Evolutionary conservation across 257 asterid species (phyloP).

Genomic region (Perilla frutescens): DNA sequence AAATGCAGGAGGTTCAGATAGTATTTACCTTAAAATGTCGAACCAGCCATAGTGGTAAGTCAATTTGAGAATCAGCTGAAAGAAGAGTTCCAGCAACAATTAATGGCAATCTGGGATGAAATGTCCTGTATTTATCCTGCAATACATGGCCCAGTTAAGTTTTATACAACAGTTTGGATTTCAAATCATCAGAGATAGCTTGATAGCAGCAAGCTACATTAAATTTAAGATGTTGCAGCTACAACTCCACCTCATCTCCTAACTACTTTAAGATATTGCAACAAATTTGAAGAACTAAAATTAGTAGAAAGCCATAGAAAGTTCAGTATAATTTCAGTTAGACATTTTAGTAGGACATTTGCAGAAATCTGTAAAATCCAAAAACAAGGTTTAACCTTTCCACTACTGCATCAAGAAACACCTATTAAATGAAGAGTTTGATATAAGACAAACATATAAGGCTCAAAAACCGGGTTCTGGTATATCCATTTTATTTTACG

Average conservation of each 20-base stretch:
- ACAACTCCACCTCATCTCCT: constrained; percentile 6
- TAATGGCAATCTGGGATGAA: constrained; percentile 83
- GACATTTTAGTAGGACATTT: constrained; percentile 2
- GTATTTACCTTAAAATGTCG: constrained; percentile 76
- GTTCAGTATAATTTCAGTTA: constrained; percentile 17
- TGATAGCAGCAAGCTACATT: constrained; percentile 21
- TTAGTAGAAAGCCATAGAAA: not conserved
- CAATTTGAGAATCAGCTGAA: constrained; percentile 90
- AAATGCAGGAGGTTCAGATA: constrained; percentile 22
- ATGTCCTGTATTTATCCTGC: constrained; percentile 81
- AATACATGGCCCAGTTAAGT: constrained; percentile 34
- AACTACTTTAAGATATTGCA: not conserved
- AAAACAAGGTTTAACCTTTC: not conserved
- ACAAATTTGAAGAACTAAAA: constrained; percentile 6
- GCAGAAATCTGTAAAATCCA: constrained; percentile 21
- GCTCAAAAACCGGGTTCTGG: not conserved
- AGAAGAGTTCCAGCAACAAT: constrained; percentile 93
- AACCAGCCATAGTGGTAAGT: constrained; percentile 93
- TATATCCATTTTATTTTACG: not conserved
- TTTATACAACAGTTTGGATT: constrained; percentile 7
- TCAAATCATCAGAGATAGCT: constrained; percentile 25
- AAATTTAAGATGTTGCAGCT: constrained; percentile 20
- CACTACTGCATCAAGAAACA: constrained; percentile 1
- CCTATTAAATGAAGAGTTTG: not conserved
- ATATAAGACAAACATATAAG: constrained; percentile 8